Percentiles rank a stretch among this genome's conserved stretches.
Evolutionary conservation across 106 monocot genomes (phyloP).

Genomic region (Triglochin maritima): DNA sequence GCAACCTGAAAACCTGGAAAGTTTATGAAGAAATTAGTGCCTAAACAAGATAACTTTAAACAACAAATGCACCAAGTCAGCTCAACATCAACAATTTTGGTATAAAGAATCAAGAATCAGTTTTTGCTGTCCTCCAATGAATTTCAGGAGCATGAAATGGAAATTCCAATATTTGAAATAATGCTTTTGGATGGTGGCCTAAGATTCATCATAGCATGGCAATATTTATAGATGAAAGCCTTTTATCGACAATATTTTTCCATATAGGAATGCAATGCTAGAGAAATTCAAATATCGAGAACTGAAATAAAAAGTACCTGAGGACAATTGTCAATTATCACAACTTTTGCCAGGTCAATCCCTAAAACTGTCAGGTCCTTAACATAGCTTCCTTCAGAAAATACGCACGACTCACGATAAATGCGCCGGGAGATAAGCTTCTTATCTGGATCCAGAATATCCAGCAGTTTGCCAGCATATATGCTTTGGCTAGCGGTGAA

Average conservation of each 20-base stretch:
- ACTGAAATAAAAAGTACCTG: slow-evolving; percentile 31
- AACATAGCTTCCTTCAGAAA: slow-evolving; percentile 72
- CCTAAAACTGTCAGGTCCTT: slow-evolving; percentile 73
- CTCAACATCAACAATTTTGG: too few relatives aligned
- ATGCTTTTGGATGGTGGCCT: too few relatives aligned
- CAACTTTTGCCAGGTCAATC: slow-evolving; percentile 66
- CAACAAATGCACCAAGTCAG: too few relatives aligned
- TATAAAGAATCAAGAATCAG: too few relatives aligned
- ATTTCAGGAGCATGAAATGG: too few relatives aligned
- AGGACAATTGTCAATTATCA: slow-evolving; percentile 74
- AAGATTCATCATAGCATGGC: too few relatives aligned
- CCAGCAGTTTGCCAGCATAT: slow-evolving; percentile 70
- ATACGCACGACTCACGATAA: slow-evolving; percentile 88
- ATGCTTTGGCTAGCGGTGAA: slow-evolving; percentile 97
- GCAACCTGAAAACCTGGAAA: slow-evolving; percentile 56
- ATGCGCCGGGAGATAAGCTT: slow-evolving; percentile 55
- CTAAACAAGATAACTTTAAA: neutral
- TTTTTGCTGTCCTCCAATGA: too few relatives aligned
- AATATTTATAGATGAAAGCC: too few relatives aligned
- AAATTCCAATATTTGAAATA: too few relatives aligned
- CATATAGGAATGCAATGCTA: too few relatives aligned
- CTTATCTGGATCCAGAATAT: slow-evolving; percentile 64
- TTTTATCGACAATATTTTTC: too few relatives aligned
- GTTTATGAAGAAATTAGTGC: neutral
- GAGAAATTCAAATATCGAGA: too few relatives aligned